Conservation (phyloP, 257 asterid species). For the Fraxinus cuspidata region DNA sequence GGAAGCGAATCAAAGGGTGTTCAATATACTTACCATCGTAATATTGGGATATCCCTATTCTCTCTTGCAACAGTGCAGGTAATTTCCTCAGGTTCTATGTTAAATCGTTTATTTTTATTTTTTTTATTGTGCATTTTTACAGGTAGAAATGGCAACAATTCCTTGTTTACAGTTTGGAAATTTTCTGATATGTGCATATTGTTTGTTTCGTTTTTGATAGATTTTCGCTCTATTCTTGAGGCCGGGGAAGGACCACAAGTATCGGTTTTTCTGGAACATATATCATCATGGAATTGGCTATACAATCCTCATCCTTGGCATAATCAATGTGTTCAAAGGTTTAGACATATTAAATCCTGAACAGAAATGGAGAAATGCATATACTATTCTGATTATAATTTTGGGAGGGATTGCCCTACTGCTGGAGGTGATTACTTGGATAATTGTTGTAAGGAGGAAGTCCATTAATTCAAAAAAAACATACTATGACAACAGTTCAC, state of each 20-base stretch:
- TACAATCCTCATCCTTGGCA: constrained; percentile 52
- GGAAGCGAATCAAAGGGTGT: constrained; percentile 65
- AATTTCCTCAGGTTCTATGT: not conserved
- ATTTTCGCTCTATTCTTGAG: constrained; percentile 54
- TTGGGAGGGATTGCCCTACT: constrained; percentile 54
- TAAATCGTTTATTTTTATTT: too few relatives aligned
- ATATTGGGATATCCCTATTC: constrained; percentile 76
- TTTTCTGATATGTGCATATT: too few relatives aligned
- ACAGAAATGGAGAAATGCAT: constrained; percentile 64
- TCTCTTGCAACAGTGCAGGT: constrained; percentile 81
- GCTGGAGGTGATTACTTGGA: constrained; percentile 72
- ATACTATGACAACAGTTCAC: constrained; percentile 30
- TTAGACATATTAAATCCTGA: constrained; percentile 59
- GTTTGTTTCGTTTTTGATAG: constrained; percentile 24
- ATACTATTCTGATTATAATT: constrained; percentile 40
- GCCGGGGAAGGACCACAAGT: constrained; percentile 64
- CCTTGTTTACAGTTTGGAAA: too few relatives aligned
- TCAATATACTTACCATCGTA: constrained; percentile 51
- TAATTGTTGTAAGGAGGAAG: constrained; percentile 55
- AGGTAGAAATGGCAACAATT: too few relatives aligned
- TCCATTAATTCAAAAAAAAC: constrained; percentile 54
- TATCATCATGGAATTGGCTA: constrained; percentile 82
- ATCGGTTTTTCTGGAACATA: constrained; percentile 73
- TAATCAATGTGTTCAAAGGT: constrained; percentile 81
- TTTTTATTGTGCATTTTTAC: too few relatives aligned